Conservation (phyloP, 192 early-diverging fungal genomes). For the Umbelopsis ramanniana region DNA sequence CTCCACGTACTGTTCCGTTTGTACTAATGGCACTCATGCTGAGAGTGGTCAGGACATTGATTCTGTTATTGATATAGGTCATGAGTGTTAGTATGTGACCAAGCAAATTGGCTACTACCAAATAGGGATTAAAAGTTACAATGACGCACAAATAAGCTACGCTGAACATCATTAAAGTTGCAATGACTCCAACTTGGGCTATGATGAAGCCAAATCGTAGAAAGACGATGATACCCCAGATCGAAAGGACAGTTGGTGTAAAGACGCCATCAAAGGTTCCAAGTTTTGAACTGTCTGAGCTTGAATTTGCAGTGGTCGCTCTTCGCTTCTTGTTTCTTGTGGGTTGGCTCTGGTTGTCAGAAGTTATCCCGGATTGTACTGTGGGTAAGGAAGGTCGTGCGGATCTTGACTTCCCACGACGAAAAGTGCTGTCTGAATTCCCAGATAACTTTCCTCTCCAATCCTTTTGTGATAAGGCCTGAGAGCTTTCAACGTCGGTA, state of each 20-base stretch:
- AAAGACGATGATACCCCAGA: conserved; percentile 76
- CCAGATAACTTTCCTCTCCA: background rate
- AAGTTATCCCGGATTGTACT: background rate
- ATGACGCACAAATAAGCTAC: conserved; percentile 50
- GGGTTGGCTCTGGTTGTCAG: background rate
- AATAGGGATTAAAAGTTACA: background rate
- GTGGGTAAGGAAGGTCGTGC: background rate
- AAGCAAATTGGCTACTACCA: background rate
- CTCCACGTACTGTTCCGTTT: conserved; percentile 66
- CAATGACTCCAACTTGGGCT: conserved; percentile 64
- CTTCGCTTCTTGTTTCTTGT: conserved; percentile 1
- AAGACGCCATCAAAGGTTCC: conserved; percentile 76
- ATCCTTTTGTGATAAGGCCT: background rate
- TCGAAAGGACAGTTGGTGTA: conserved; percentile 65
- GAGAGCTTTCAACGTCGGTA: background rate
- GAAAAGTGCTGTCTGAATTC: background rate
- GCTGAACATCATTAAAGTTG: conserved; percentile 62
- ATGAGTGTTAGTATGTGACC: conserved; percentile 19
- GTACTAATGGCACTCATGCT: conserved; percentile 72
- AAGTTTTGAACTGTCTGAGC: conserved; percentile 53
- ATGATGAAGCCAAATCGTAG: conserved; percentile 73
- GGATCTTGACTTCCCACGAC: background rate
- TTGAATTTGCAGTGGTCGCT: background rate
- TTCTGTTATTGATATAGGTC: conserved; percentile 22
- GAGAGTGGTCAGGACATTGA: conserved; percentile 68